Evolutionary conservation across 1,284 basidiomycete genomes (phyloP), one percentile per base, ranked within the genome.

Genomic region (Puccinia novopanici): DNA sequence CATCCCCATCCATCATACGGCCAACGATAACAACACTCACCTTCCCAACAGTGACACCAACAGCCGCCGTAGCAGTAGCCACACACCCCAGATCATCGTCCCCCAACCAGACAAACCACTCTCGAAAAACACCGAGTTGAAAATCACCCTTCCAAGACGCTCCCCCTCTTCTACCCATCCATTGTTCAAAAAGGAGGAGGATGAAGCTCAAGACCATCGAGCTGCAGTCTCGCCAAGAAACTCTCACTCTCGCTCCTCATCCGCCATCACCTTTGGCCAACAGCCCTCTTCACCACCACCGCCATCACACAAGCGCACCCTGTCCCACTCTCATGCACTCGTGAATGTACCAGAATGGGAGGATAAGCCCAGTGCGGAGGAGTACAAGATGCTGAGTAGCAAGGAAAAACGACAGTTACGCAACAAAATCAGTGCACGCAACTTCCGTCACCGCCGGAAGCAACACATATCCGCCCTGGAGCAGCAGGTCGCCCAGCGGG

Each of bases 321-420:
- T 55, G 0, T 76, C 75, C 34, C 75, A 78, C 65, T 61, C 75
- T 22, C 75, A 70, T 57, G 30, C 75, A 34, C 55, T 78, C 34
- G 37, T 78, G n/a, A 55, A 68, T 9, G 75, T 70, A 12, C 75
- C 75, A 3, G 63, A 78, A 15, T 78, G 75, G 75, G 52, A 68
- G 22, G 75, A 78, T 27, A 78, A 70, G 79, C 93, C 92, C 0
- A 90, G 91, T 22, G 92, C 94, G 0, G 95, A 98, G 84, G 94
- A 96, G 84, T 98, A 98, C 88, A 92, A 93, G 87, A 97, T 94
- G 87, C 92, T 99, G 89, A 91, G 90, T 24, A 92, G 91, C 85
- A 98, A 98, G 87, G 95, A 98, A 87, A 98, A 98, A 87, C 88
- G 96, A 22, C 96, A 98, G 86, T 88, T 98, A 55, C 88, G 96